Conservation (phyloP, 1,284 basidiomycete genomes). For the Nidula niveotomentosa region DNA sequence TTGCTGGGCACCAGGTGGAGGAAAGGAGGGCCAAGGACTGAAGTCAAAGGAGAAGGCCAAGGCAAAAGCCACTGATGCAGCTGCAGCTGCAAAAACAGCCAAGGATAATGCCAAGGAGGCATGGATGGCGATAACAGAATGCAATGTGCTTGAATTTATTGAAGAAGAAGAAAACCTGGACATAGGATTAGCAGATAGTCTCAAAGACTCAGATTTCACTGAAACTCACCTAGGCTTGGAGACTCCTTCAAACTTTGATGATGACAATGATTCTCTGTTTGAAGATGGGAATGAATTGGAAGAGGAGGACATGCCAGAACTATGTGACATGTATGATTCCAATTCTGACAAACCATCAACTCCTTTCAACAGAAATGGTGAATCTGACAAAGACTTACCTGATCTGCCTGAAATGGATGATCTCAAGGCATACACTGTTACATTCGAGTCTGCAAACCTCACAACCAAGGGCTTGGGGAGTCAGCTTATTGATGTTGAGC, state of each 20-base stretch:
- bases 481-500: slow-evolving; percentile 14
- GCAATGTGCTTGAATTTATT: background rate
- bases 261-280: background rate
- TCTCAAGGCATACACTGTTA: slow-evolving; percentile 9
- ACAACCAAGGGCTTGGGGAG: slow-evolving; percentile 4
- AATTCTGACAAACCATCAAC: no score
- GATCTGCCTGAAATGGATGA: background rate
- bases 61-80: slow-evolving; percentile 3
- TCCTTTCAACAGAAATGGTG: background rate
- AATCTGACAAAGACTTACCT: background rate
- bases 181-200: no score
- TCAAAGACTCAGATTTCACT: background rate
- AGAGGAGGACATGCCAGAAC: no score
- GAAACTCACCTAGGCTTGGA: background rate
- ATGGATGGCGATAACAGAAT: slow-evolving; percentile 8
- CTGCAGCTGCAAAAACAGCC: slow-evolving; percentile 8
- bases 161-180: no score
- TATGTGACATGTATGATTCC: no score
- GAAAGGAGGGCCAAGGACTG: slow-evolving; percentile 21
- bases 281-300: no score
- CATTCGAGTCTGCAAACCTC: slow-evolving; percentile 8
- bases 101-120: slow-evolving; percentile 8
- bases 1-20: slow-evolving; percentile 22
- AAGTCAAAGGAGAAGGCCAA: slow-evolving; percentile 4
- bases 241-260: background rate